Percentiles rank a stretch among this genome's conserved stretches.
phyloP scores from a whole-genome alignment of 371 early-diverging fungal species.

The Thermomucor indicae-seudaticae region DNA sequence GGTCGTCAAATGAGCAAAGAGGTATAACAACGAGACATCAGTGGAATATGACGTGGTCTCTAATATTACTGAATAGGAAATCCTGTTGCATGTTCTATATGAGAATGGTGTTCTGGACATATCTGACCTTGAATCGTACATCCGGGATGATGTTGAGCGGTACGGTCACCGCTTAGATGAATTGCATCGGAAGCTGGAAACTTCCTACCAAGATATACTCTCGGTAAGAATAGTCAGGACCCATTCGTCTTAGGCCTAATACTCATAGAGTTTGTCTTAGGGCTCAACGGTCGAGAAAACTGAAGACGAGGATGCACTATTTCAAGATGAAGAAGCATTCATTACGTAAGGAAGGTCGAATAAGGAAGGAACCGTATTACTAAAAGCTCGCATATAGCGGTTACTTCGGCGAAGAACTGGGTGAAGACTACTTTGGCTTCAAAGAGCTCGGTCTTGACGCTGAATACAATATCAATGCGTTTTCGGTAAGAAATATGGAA shows the following conservation, averaged over 20 bases:
- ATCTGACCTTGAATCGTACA: conserved; percentile 68
- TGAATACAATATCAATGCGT: conserved; percentile 53
- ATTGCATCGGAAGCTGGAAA: conserved; percentile 65
- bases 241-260: not conserved
- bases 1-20: conserved; percentile 69
- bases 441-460: conserved; percentile 77
- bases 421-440: conserved; percentile 89
- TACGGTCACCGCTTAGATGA: conserved; percentile 71
- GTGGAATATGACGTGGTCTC: not conserved
- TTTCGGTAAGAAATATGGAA: conserved; percentile 27
- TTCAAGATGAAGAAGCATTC: conserved; percentile 58
- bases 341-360: conserved; percentile 28
- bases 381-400: conserved; percentile 45
- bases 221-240: conserved; percentile 20
- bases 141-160: conserved; percentile 71
- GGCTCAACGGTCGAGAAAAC: conserved; percentile 30
- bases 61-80: conserved; percentile 50
- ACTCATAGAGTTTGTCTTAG: conserved; percentile 2
- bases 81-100: conserved; percentile 76
- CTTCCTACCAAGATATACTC: conserved; percentile 58
- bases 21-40: conserved; percentile 44
- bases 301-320: conserved; percentile 41
- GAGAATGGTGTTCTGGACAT: conserved; percentile 74
- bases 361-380: conserved; percentile 9
- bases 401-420: conserved; percentile 77